Percentiles rank a stretch among this genome's conserved stretches.
phyloP scores from a whole-genome alignment of 352 stramenopile genomes.

The Elongisporangium prolatum region DNA sequence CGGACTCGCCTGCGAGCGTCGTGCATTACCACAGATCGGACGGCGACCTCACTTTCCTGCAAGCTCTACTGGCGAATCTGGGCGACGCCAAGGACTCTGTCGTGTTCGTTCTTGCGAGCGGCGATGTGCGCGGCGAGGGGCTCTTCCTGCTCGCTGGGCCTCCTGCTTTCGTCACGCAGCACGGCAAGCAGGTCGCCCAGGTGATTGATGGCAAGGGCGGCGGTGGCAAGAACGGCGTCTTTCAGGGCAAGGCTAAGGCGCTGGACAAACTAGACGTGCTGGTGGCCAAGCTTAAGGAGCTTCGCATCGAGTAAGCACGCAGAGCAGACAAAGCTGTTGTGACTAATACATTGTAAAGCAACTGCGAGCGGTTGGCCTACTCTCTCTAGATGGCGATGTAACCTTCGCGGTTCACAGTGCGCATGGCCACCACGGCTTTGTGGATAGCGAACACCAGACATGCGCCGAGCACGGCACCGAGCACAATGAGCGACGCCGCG shows the following conservation, averaged over 20 bases:
- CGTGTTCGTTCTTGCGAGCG: constrained; percentile 47
- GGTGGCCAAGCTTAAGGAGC: constrained; percentile 33
- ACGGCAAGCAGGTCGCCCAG: constrained; percentile 48
- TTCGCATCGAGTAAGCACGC: constrained; percentile 22
- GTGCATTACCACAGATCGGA: constrained; percentile 58
- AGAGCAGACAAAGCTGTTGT: constrained; percentile 4
- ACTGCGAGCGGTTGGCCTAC: neutral
- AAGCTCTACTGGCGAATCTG: constrained; percentile 43
- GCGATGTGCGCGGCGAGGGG: constrained; percentile 45
- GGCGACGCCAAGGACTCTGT: constrained; percentile 31
- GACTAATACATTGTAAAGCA: neutral
- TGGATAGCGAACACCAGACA: constrained; percentile 44
- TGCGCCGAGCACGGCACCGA: constrained; percentile 36
- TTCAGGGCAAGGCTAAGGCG: constrained; percentile 75
- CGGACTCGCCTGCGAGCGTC: constrained; percentile 12
- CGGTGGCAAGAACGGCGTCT: constrained; percentile 63
- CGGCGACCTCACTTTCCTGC: constrained; percentile 64
- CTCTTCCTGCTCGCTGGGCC: constrained; percentile 66
- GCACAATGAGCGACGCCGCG: constrained; percentile 34
- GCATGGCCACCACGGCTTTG: constrained; percentile 44
- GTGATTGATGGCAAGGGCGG: constrained; percentile 74
- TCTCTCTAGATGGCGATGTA: constrained; percentile 39
- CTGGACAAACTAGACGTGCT: constrained; percentile 45
- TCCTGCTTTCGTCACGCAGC: constrained; percentile 38
- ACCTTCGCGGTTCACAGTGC: constrained; percentile 31